Percentiles rank a stretch among this genome's conserved stretches.
Conservation (phyloP, 768 basidiomycete genomes). For the Auriscalpium orientale region DNA sequence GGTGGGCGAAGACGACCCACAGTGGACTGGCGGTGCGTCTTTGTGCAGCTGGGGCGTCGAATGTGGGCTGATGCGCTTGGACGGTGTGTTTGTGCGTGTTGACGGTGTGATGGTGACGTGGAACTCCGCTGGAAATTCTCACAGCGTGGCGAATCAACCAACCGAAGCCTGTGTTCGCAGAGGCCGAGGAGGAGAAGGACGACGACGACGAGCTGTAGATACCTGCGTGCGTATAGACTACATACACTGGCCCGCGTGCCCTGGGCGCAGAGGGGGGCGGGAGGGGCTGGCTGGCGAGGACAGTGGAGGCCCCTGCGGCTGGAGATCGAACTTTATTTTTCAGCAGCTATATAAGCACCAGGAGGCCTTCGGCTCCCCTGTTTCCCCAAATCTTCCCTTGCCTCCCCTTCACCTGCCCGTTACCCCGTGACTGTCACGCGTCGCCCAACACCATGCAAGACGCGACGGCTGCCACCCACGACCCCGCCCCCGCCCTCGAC, state of each 20-base stretch:
- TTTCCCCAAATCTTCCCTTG: conserved; percentile 64
- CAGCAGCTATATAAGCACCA: conserved; percentile 74
- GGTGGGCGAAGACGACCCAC: conserved; percentile 65
- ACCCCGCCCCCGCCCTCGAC: conserved; percentile 1
- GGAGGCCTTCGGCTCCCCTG: conserved; percentile 55
- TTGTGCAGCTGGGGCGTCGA: background rate
- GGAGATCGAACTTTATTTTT: conserved; percentile 83
- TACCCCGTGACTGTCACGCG: conserved; percentile 67
- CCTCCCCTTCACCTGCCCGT: conserved; percentile 28
- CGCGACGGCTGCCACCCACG: conserved; percentile 28
- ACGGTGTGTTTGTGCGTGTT: conserved; percentile 34
- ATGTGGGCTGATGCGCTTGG: conserved; percentile 8
- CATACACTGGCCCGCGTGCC: background rate
- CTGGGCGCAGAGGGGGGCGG: conserved; percentile 9
- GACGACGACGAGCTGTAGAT: conserved; percentile 45
- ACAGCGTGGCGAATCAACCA: conserved; percentile 84
- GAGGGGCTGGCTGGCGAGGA: conserved; percentile 12
- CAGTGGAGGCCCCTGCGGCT: conserved; percentile 56
- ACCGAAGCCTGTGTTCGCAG: conserved; percentile 78
- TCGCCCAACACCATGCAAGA: conserved; percentile 48
- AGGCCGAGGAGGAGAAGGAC: conserved; percentile 48
- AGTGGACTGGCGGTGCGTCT: conserved; percentile 76
- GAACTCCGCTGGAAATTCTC: conserved; percentile 29
- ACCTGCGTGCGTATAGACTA: conserved; percentile 16
- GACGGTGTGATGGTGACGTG: conserved; percentile 26